Conservation (phyloP, 768 basidiomycete genomes). For the Holtermannia corniformis region DNA sequence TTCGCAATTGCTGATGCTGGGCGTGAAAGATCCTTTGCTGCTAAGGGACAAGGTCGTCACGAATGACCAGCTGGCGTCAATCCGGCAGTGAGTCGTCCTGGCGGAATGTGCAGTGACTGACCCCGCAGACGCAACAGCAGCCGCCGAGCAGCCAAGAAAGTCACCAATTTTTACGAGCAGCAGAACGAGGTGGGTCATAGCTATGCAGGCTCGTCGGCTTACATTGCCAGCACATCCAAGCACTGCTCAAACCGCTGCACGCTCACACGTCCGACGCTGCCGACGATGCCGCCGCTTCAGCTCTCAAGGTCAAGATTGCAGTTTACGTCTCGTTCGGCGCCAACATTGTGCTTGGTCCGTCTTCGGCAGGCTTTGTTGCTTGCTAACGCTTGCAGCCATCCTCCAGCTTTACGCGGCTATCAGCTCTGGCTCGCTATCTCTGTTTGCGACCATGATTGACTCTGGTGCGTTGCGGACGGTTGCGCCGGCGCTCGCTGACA, state of each 20-base stretch:
- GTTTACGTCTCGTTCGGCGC: slow-evolving; percentile 70
- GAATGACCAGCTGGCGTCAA: not conserved
- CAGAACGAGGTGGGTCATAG: slow-evolving; percentile 30
- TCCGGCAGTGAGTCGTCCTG: not conserved
- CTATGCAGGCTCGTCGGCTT: not conserved
- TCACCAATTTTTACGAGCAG: slow-evolving; percentile 35
- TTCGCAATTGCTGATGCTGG: not conserved
- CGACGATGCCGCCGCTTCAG: slow-evolving; percentile 56
- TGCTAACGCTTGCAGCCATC: slow-evolving; percentile 9
- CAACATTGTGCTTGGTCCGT: slow-evolving; percentile 61
- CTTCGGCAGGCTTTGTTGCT: slow-evolving; percentile 5
- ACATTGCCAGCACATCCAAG: slow-evolving; percentile 71
- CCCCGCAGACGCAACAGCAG: not conserved
- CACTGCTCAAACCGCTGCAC: slow-evolving; percentile 83
- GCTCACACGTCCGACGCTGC: slow-evolving; percentile 75
- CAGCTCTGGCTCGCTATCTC: slow-evolving; percentile 68
- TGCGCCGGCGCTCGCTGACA: not conserved
- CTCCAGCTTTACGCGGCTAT: slow-evolving; percentile 77
- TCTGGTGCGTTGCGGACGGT: slow-evolving; percentile 47
- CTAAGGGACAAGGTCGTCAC: not conserved
- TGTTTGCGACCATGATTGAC: slow-evolving; percentile 84
- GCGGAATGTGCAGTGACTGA: not conserved
- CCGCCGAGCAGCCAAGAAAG: slow-evolving; percentile 19
- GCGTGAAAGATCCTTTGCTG: not conserved
- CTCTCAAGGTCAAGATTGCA: slow-evolving; percentile 77